phyloP scores from a whole-genome alignment of 1,284 basidiomycete genomes.

The Malassezia sympodialis region DNA sequence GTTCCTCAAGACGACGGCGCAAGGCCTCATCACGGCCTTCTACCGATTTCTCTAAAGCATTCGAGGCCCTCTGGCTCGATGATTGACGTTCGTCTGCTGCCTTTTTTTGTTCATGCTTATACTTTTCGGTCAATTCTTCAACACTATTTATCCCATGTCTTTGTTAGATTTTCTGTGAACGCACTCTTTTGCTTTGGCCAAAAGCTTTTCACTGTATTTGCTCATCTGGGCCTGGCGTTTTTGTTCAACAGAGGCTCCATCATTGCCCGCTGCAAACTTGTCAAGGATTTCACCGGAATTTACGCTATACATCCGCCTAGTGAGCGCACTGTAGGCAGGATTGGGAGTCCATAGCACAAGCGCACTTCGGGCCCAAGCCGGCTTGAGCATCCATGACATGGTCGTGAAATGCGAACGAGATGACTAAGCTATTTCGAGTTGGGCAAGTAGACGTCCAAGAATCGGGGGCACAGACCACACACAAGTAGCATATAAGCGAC shows the following conservation, averaged over 20 bases:
- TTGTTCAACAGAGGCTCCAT: conserved; percentile 8
- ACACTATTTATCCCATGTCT: conserved; percentile 21
- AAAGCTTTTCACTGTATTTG: conserved; percentile 37
- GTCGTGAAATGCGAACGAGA: background rate
- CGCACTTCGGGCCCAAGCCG: background rate
- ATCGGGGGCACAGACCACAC: background rate
- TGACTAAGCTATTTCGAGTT: background rate
- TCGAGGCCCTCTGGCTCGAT: background rate
- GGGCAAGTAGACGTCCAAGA: background rate
- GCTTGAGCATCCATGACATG: background rate
- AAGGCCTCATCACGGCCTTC: conserved; percentile 14
- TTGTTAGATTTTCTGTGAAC: background rate
- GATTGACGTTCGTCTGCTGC: conserved; percentile 22
- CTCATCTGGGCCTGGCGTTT: conserved; percentile 30
- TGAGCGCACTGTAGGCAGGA: background rate
- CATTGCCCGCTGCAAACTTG: background rate
- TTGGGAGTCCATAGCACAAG: background rate
- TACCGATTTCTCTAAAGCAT: background rate
- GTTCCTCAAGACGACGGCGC: conserved; percentile 1
- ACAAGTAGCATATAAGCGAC: conserved; percentile 53
- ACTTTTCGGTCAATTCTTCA: conserved; percentile 27
- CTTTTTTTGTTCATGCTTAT: conserved; percentile 24
- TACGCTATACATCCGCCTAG: background rate
- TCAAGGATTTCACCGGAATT: conserved; percentile 3
- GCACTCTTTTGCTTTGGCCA: conserved; percentile 31